Base-by-base conservation (phyloP, 2,329 filamentous ascomycete genomes). In the Rhexocercosporidium sp. region DNA sequence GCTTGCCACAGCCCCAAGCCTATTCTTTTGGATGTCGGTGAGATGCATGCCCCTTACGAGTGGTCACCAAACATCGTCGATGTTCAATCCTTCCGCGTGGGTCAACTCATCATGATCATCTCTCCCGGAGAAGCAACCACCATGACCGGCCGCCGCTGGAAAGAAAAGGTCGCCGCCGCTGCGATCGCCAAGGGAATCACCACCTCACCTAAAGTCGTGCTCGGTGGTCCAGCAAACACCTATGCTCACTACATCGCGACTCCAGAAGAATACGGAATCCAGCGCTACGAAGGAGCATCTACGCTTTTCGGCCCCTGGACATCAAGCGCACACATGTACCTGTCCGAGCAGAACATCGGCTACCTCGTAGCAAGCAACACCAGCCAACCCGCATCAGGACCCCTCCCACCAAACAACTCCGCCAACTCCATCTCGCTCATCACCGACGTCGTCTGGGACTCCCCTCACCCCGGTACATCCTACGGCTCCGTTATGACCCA, bases 11-110 rank as follows among this genome's bases (percentile, higher is more conserved):
- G 83, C n/a, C 86, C 90, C 1, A 97, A 98, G 77, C 91, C 93
- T 0, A 90, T 98, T 65, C 84, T 98, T 0, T 85, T 98, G 0
- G 94, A 97, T 72, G 92, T 97, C 0, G 94, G 94, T 41, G 90
- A 93, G 75, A 86, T 94, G 34, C 81, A 82, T 6, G 79, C 78
- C 11, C 94, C 95, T 0, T 97, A 97, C 78, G 83, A 87, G 9
- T 98, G 94, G 95, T 88, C 90, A 0, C 93, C 94, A 0, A 97
- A 97, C 72, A 90, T 97, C 62, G 93, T 97, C 53, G 93, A 97
- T 76, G 86, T 97, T 11, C 94, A 97, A 76, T 84, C 91, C 46
- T 84, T 97, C 37, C 91, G 94, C 9, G 90, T 96, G 0, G 95
- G 95, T 0, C 92, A 96, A 75, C 81, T 97, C 9, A 84, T 96